Evolutionary conservation across 2,329 filamentous ascomycete genomes (phyloP).

Genomic region (Neonectria hederae): DNA sequence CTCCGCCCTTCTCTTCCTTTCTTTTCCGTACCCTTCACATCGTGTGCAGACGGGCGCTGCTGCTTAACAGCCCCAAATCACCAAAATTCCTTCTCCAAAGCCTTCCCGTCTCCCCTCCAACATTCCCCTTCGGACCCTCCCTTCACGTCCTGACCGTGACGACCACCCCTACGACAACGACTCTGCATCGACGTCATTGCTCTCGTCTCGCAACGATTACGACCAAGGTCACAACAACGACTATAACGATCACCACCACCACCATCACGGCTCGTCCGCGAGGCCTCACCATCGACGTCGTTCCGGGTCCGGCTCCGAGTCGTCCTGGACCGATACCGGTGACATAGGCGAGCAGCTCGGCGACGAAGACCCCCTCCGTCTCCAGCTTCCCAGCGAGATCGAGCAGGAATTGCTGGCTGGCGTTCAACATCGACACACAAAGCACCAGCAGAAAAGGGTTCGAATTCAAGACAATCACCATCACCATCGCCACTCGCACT

Average conservation of each 20-base stretch:
- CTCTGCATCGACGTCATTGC: slow-evolving; percentile 51
- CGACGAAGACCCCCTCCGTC: slow-evolving; percentile 81
- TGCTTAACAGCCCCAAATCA: slow-evolving; percentile 76
- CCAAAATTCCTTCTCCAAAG: slow-evolving; percentile 85
- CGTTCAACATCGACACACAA: slow-evolving; percentile 56
- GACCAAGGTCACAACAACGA: slow-evolving; percentile 57
- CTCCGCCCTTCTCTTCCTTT: slow-evolving; percentile 35
- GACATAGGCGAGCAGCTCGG: slow-evolving; percentile 93
- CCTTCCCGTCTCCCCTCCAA: slow-evolving; percentile 78
- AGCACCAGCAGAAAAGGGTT: slow-evolving; percentile 67
- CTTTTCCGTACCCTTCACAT: slow-evolving; percentile 47
- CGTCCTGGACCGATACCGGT: slow-evolving; percentile 92
- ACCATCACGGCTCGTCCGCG: slow-evolving; percentile 56
- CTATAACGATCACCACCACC: slow-evolving; percentile 53
- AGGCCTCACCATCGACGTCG: slow-evolving; percentile 48
- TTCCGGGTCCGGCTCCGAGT: slow-evolving; percentile 68
- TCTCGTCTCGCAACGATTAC: slow-evolving; percentile 45
- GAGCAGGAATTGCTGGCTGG: slow-evolving; percentile 69
- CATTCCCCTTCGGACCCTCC: slow-evolving; percentile 85
- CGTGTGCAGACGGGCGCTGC: slow-evolving; percentile 73
- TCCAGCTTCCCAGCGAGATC: slow-evolving; percentile 72
- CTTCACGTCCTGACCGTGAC: slow-evolving; percentile 50
- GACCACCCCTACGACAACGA: slow-evolving; percentile 52
- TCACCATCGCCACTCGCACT: slow-evolving; percentile 46
- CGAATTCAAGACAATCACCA: slow-evolving; percentile 67